Conservation (phyloP, 805 yeast genomes). For the Saturnispora quitensis region DNA sequence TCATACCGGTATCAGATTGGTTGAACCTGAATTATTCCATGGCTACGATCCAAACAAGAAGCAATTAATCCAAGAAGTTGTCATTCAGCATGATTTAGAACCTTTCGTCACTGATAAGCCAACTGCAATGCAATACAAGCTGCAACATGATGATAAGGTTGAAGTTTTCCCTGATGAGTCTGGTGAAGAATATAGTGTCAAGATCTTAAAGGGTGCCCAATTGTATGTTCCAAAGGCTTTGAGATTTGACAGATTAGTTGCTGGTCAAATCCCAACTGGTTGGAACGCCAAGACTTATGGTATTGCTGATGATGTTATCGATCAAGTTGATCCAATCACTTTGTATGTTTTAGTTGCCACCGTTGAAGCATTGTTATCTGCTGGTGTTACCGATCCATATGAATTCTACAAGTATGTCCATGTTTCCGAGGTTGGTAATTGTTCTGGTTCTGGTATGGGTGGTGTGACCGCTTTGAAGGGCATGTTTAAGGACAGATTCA, state of each 20-base stretch:
- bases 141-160: slow-evolving; percentile 88
- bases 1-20: slow-evolving; percentile 93
- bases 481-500: slow-evolving; percentile 92
- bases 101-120: slow-evolving; percentile 92
- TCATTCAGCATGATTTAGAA: slow-evolving; percentile 92
- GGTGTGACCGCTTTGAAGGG: slow-evolving; percentile 96
- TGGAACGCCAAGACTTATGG: slow-evolving; percentile 96
- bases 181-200: slow-evolving; percentile 87
- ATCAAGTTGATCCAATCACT: slow-evolving; percentile 95
- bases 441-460: slow-evolving; percentile 99
- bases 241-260: slow-evolving; percentile 62
- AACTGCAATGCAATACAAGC: slow-evolving; percentile 90
- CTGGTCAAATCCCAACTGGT: slow-evolving; percentile 97
- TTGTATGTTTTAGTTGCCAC: slow-evolving; percentile 88
- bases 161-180: slow-evolving; percentile 76
- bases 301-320: slow-evolving; percentile 83
- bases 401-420: slow-evolving; percentile 98
- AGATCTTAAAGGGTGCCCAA: slow-evolving; percentile 85
- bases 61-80: slow-evolving; percentile 89
- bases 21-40: slow-evolving; percentile 89
- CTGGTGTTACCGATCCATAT: slow-evolving; percentile 97
- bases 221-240: slow-evolving; percentile 84
- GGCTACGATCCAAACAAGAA: slow-evolving; percentile 95
- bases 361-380: slow-evolving; percentile 83
- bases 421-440: slow-evolving; percentile 97